phyloP scores from a whole-genome alignment of 768 basidiomycete genomes.

The Amanita pallidorosea region DNA sequence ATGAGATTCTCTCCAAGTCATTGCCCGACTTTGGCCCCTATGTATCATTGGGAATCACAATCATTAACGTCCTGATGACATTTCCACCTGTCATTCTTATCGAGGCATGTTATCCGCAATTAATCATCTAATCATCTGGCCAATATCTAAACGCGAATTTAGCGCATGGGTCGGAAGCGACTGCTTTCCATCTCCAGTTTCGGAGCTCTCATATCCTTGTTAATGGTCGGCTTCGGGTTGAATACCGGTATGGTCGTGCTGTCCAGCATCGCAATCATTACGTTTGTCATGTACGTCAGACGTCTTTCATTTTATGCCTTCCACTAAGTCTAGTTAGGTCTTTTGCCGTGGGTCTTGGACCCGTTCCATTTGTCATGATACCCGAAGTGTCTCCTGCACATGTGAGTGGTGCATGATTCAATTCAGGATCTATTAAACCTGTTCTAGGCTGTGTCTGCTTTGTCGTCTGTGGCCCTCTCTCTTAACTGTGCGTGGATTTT shows the following conservation, averaged over 20 bases:
- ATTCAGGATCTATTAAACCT: not conserved
- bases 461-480: conserved; percentile 67
- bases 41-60: conserved; percentile 73
- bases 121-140: not conserved
- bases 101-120: conserved; percentile 38
- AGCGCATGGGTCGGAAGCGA: conserved; percentile 67
- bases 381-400: conserved; percentile 79
- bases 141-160: conserved; percentile 4
- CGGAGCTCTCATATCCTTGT: conserved; percentile 57
- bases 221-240: conserved; percentile 61
- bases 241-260: conserved; percentile 47
- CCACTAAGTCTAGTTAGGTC: conserved; percentile 36
- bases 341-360: conserved; percentile 85
- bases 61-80: conserved; percentile 77
- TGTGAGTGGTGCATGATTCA: conserved; percentile 29
- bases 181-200: conserved; percentile 57
- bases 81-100: conserved; percentile 83
- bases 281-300: conserved; percentile 65
- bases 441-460: conserved; percentile 62
- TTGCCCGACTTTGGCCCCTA: conserved; percentile 74
- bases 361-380: conserved; percentile 87
- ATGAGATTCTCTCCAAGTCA: conserved; percentile 72
- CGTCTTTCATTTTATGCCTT: not conserved
- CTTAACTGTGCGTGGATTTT: conserved; percentile 38
- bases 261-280: conserved; percentile 63